Base-by-base conservation (phyloP, 495 filamentous ascomycete genomes). In the Corynascus novoguineensis region DNA sequence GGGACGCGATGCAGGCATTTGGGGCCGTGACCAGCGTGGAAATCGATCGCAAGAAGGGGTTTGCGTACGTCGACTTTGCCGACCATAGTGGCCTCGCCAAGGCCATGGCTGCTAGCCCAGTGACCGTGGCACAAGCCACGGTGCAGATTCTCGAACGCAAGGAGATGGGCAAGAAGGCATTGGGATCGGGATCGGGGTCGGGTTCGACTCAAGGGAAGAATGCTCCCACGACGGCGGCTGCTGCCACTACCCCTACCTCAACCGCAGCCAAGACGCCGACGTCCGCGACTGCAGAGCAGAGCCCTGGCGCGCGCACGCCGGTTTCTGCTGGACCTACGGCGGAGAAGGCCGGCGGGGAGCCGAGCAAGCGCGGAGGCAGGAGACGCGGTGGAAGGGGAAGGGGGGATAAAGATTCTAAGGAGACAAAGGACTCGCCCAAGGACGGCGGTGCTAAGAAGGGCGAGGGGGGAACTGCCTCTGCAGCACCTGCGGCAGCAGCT, bases 11-110 rank as follows among this genome's bases (percentile, higher is more conserved):
- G 65, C 71, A 81, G 34, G 66, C 71, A 1, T 92, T 87, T 58
- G 91, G 91, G 17, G 60, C 81, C 7, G 80, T 95, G 31, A 78
- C 79, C 3, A 86, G 82, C 58, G 88, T 93, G 2, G 91, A 95
- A 63, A 92, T 97, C 42, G 90, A 96, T 64, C 88, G 88, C 70
- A 85, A 90, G 65, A 96, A 96, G 69, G 91, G 90, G 2, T 95
- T 95, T 63, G 91, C 89, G 10, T 95, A 95, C 60, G 84, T 92
- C 34, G 88, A 93, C 55, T 96, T 96, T 69, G 81, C 78, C 4
- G 82, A 86, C 24, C 78, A 83, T 3, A 81, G 86, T 17, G 79
- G 79, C 8, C 74, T 96, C 22, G 81, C 81, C 60, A 86, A 86
- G 60, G 91, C 91, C 22, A 86, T 96, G 62, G 79, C 83, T 19